A percentile compares a stretch with the other conserved stretches of the same genome.
These are phyloP conservation scores for Xylaria sp. DNA, from an alignment of 2,329 filamentous ascomycete species.

Conservation along the genomic window DNA sequence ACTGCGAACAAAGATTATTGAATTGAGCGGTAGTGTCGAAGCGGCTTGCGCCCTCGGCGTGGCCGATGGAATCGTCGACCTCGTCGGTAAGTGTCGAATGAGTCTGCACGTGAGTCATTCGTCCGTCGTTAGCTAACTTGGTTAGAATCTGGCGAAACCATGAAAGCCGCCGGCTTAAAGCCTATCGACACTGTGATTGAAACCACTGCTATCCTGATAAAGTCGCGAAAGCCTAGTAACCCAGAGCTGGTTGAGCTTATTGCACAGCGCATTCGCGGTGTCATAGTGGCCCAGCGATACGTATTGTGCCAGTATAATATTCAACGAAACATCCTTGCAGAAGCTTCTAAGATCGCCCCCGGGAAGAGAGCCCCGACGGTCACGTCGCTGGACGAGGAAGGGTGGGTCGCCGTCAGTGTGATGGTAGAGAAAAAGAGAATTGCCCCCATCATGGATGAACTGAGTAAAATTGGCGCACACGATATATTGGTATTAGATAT, in stretches of 20 bases:
- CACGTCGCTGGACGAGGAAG: constrained; percentile 86
- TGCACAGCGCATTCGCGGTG: constrained; percentile 85
- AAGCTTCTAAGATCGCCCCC: constrained; percentile 82
- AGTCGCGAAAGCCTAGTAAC: constrained; percentile 85
- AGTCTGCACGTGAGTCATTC: neutral
- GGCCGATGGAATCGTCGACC: constrained; percentile 95
- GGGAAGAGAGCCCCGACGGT: constrained; percentile 94
- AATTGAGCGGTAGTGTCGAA: constrained; percentile 95
- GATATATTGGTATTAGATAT: constrained; percentile 90
- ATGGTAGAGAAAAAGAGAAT: constrained; percentile 94
- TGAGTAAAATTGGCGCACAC: constrained; percentile 79
- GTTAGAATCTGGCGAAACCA: constrained; percentile 94
- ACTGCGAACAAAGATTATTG: constrained; percentile 88
- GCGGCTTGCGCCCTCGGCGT: constrained; percentile 95
- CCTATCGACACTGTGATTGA: constrained; percentile 94
- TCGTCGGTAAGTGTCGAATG: constrained; percentile 77
- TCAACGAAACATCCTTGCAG: constrained; percentile 72
- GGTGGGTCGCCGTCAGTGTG: constrained; percentile 92
- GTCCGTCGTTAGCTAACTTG: constrained; percentile 18
- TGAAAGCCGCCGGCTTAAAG: constrained; percentile 93
- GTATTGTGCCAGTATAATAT: constrained; percentile 98
- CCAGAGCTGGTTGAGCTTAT: constrained; percentile 85
- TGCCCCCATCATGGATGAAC: constrained; percentile 86
- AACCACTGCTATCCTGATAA: constrained; percentile 89
- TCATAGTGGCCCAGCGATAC: constrained; percentile 94